Conservation (phyloP, 805 yeast genomes). For the Kuraishia cidri region DNA sequence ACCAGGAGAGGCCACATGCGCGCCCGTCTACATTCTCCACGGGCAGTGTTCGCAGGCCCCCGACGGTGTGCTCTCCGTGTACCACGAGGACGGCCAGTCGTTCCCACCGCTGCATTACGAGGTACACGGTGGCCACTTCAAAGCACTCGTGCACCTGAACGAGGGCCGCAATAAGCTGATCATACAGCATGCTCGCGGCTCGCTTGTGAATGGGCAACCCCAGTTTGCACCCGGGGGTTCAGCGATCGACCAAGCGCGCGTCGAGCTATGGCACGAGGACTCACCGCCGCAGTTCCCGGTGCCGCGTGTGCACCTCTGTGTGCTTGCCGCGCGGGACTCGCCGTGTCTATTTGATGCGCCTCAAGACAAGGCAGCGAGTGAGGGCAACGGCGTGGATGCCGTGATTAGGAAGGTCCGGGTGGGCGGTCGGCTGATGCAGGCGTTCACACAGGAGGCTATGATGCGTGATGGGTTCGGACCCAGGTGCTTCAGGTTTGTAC, state of each 20-base stretch:
- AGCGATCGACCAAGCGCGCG: slow-evolving; percentile 8
- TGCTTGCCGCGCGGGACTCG: slow-evolving; percentile 72
- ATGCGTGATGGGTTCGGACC: slow-evolving; percentile 66
- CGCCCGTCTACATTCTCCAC: slow-evolving; percentile 40
- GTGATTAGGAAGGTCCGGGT: slow-evolving; percentile 71
- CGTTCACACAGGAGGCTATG: slow-evolving; percentile 90
- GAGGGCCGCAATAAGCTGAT: slow-evolving; percentile 57
- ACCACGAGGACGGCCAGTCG: slow-evolving; percentile 25
- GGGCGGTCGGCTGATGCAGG: slow-evolving; percentile 85
- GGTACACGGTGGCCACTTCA: slow-evolving; percentile 62
- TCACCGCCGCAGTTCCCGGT: slow-evolving; percentile 44
- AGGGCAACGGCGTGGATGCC: slow-evolving; percentile 57
- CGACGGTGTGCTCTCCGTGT: slow-evolving; percentile 36
- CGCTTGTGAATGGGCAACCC: slow-evolving; percentile 21
- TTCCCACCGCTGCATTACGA: slow-evolving; percentile 71
- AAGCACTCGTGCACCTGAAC: slow-evolving; percentile 61
- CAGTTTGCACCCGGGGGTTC: slow-evolving; percentile 7
- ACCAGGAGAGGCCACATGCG: too few relatives aligned
- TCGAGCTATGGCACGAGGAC: slow-evolving; percentile 27
- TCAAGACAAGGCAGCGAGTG: slow-evolving; percentile 30
- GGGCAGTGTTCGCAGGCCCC: slow-evolving; percentile 25
- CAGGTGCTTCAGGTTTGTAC: slow-evolving; percentile 61
- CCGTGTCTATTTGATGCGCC: slow-evolving; percentile 67
- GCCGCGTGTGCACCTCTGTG: slow-evolving; percentile 75
- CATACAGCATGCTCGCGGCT: slow-evolving; percentile 40